A percentile compares a stretch with the other conserved stretches of the same genome.
Conservation (phyloP, 192 early-diverging fungal genomes). For the Backusella tuberculispora region DNA sequence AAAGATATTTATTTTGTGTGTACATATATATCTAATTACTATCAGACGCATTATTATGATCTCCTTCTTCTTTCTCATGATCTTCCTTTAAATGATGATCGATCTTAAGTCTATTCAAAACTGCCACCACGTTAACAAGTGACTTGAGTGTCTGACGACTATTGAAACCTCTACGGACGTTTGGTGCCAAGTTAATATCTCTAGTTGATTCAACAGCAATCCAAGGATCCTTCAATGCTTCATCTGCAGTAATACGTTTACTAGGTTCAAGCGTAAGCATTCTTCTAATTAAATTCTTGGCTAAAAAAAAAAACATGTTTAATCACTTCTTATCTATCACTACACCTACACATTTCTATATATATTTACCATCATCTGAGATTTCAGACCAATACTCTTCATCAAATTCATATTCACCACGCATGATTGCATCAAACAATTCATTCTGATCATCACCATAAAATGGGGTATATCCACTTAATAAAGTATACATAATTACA, state of each 20-base stretch:
- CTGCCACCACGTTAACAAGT: neutral
- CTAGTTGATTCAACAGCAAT: conserved; percentile 50
- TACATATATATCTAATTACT: neutral
- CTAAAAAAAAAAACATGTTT: conserved; percentile 35
- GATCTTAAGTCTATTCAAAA: neutral
- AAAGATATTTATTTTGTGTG: neutral
- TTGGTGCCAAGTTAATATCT: conserved; percentile 7
- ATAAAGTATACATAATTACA: conserved; percentile 74
- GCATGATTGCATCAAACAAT: conserved; percentile 68
- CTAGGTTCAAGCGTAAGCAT: conserved; percentile 66
- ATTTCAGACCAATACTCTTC: conserved; percentile 79
- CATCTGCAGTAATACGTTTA: conserved; percentile 73
- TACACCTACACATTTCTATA: neutral
- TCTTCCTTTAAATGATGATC: neutral
- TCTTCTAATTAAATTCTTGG: conserved; percentile 74
- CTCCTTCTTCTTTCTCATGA: neutral
- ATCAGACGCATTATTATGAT: neutral
- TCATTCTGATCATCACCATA: conserved; percentile 57
- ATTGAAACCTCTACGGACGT: conserved; percentile 23
- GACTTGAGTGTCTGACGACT: conserved; percentile 18
- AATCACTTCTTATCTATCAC: neutral
- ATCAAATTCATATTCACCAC: conserved; percentile 65
- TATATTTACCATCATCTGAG: conserved; percentile 55
- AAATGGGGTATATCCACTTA: conserved; percentile 77
- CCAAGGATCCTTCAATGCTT: conserved; percentile 88